These are phyloP conservation scores for Hymenoscyphus salicellus DNA, from an alignment of 2,329 filamentous ascomycete species.

Conservation along the genomic window DNA sequence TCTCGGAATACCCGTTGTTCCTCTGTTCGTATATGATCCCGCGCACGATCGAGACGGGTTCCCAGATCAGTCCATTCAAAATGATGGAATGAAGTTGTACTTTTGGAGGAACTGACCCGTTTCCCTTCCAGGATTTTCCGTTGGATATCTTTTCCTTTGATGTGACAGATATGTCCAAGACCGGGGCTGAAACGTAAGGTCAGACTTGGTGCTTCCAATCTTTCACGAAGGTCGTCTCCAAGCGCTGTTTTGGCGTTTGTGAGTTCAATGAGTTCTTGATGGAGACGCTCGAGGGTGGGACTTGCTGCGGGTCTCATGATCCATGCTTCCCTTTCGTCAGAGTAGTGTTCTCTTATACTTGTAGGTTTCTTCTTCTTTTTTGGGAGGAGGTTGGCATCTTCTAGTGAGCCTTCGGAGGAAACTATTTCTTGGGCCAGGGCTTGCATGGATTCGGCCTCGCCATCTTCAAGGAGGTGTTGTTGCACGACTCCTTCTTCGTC, in stretches of 20 bases:
- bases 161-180: conserved; percentile 84
- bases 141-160: conserved; percentile 72
- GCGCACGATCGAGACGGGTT: conserved; percentile 71
- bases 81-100: conserved; percentile 79
- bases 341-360: conserved; percentile 56
- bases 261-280: conserved; percentile 62
- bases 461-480: conserved; percentile 74
- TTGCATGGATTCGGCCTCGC: conserved; percentile 66
- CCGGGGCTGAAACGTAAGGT: conserved; percentile 83
- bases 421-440: conserved; percentile 71
- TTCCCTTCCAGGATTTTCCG: conserved; percentile 33
- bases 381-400: conserved; percentile 50
- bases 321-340: conserved; percentile 59
- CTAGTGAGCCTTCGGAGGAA: conserved; percentile 59
- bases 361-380: conserved; percentile 42
- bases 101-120: conserved; percentile 76
- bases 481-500: conserved; percentile 88
- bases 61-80: conserved; percentile 83
- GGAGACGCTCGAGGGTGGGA: conserved; percentile 60
- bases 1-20: conserved; percentile 76
- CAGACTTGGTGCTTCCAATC: conserved; percentile 62
- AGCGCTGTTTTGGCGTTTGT: conserved; percentile 59
- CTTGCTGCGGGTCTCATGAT: conserved; percentile 70
- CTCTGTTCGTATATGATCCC: conserved; percentile 74
- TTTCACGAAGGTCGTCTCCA: conserved; percentile 57